Base-by-base conservation (phyloP, 73 alveolate genomes). In the Paramecium sonneborni region DNA sequence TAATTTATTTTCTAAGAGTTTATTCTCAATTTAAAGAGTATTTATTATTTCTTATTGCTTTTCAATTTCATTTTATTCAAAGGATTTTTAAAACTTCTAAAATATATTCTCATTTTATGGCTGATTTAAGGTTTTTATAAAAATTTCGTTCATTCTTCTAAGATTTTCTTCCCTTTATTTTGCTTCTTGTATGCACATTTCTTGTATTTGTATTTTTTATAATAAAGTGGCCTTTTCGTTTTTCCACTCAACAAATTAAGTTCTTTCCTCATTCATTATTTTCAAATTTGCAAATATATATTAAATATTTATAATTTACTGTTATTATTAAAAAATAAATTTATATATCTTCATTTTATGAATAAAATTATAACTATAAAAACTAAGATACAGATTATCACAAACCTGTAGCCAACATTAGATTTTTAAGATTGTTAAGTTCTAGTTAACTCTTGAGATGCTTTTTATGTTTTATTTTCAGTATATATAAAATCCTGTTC, bases 131-230 rank as follows among this genome's bases (percentile, higher is more conserved):
- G 90, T 70, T 18, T 70, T 82, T 24, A 88, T 69, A 26, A 88
- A 88, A 4, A 88, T 70, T 48, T 88, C 94, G 70, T 88, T 88
- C 94, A 88, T 88, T 30, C 43, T 88, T 44, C 82, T 88, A n/a
- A 88, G 76, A 67, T 88, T 88, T 21, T 88, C 94, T 41, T 88
- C 94, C 39, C 94, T 88, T 26, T 76, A 85, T 34, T 72, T 88
- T 20, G 91, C 48, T 32, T 88, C 94, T 26, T 88, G 18, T 14
- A 88, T 88, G n/a, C 41, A 68, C 91, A 70, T 88, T 30, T 88
- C 90, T 26, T 88, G 44, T 15, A 88, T 30, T 44, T 88, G 58
- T 23, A 88, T 70, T 62, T 88, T 62, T 28, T 88, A 18, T 48
- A 57, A 69, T 23, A 88, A 72, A 10, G 70, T 69, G 12, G 94